Evolutionary conservation across 2,329 filamentous ascomycete species (phyloP), one percentile per base, ranked within the genome.

Genomic region (Xylariaceae sp.): DNA sequence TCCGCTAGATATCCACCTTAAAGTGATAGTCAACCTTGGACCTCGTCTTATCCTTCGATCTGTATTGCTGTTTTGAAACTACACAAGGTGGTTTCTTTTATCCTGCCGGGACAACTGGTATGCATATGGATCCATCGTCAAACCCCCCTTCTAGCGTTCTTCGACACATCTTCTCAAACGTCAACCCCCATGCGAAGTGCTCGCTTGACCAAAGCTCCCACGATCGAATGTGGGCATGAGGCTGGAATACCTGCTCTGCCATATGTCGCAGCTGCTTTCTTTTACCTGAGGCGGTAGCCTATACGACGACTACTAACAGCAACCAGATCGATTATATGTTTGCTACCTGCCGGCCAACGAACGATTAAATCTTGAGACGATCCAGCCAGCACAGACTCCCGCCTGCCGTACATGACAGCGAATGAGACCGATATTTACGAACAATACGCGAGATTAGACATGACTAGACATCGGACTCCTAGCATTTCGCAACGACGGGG

Each of bases 401-500:
- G n/a, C n/a, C n/a, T n/a, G n/a, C n/a, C n/a, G n/a, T n/a, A n/a
- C n/a, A 40, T 28, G n/a, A 28, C 32, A 44, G 33, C 36, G 42
- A 42, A 51, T 40, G 32, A 44, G 38, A 23, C 15, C 15, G 37
- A 39, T 26, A n/a, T n/a, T 31, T 36, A 34, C 15, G 13, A 17
- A 40, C n/a, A 18, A 23, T 28, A 31, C 16, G 24, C 23, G 17
- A n/a, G 16, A 18, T 38, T 34, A 15, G 38, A 41, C 18, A 72
- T 72, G 69, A 59, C 63, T 41, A 59, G 62, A 30, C 71, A 61
- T 36, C 67, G 68, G 54, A 71, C 76, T 24, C 63, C 76, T 48
- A 77, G 77, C 60, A 74, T 82, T 52, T 78, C 77, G 7, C 76
- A 78, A 55, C 66, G 78, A 54, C 69, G 78, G 60, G 75, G 75